Evolutionary conservation across 768 basidiomycete genomes (phyloP), one percentile per base, ranked within the genome.

Genomic region (Tricholoma furcatifolium): DNA sequence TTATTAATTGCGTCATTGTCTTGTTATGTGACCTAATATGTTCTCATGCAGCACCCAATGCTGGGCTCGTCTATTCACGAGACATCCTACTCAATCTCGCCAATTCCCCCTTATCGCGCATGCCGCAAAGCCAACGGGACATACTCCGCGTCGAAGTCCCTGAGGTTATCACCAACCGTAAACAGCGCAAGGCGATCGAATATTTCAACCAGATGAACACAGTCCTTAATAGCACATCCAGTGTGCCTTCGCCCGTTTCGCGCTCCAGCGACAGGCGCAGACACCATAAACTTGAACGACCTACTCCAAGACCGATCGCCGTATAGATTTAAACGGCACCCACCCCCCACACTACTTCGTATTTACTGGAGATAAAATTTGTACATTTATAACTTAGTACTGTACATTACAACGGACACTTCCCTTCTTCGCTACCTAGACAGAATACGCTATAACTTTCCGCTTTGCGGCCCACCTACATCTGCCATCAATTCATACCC

Each of bases 151-250:
- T 39, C 21, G 47, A 53, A 4, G 54, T 66, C 38, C 67, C 67
- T 7, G 64, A 65, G 41, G 53, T 67, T 43, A 53, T 65, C 24
- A 62, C 65, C 15, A 67, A 65, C 50, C 58, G 67, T 39, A 67
- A 63, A 53, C 63, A 64, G 42, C 56, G 65, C 46, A 68, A 65
- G 54, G 58, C 62, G 34, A 62, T 68, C 27, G 67, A 67, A 50
- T 64, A 61, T 38, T 59, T 59, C 18, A 62, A 62, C 12, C 47
- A 59, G 15, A 34, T 50, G 11, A 27, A 43, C 40, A 15, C 42
- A 23, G 38, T 45, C 10, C 50, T 41, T 9, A 20, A 39, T 2
- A 38, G 32, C 9, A 12, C 30, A 6, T 43, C 20, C 3, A 50
- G 18, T 18, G 42, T 14, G 9, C 53, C 30, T 18, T 32, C 53